These are phyloP conservation scores for Spergularia marina DNA, from an alignment of 148 eudicot species.

Conservation along the genomic window DNA sequence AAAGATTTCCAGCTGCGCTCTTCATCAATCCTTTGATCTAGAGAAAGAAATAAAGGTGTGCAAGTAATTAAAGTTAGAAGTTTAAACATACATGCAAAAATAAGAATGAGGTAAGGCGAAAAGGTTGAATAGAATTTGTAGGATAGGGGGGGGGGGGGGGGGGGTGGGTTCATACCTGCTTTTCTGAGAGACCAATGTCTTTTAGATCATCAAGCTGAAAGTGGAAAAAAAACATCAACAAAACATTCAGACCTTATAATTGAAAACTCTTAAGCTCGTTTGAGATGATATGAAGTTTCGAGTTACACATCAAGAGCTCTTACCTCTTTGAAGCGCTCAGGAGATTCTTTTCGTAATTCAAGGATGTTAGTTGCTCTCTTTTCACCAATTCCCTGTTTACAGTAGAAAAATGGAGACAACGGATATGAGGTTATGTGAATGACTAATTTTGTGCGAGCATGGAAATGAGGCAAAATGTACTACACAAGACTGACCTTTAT, in stretches of 20 bases:
- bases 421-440: background rate
- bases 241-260: background rate
- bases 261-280: background rate
- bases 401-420: background rate
- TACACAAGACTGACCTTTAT: conserved; percentile 45
- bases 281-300: background rate
- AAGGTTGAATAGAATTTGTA: too few relatives aligned
- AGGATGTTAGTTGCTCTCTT: conserved; percentile 70
- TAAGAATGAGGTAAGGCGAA: too few relatives aligned
- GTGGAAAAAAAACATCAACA: background rate
- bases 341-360: conserved; percentile 70
- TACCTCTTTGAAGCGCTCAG: conserved; percentile 71
- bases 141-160: too few relatives aligned
- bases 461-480: background rate
- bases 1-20: conserved; percentile 26
- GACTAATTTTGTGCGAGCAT: background rate
- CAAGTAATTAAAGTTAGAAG: background rate
- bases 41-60: background rate
- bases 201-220: conserved; percentile 78
- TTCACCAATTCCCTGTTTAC: conserved; percentile 70
- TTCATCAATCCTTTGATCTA: conserved; percentile 31
- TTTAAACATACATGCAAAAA: background rate
- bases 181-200: conserved; percentile 68
- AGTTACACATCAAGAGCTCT: conserved; percentile 8
- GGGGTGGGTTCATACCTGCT: conserved; percentile 42